Base-by-base conservation (phyloP, 305 asterid species). In the Fraxinus greggii region DNA sequence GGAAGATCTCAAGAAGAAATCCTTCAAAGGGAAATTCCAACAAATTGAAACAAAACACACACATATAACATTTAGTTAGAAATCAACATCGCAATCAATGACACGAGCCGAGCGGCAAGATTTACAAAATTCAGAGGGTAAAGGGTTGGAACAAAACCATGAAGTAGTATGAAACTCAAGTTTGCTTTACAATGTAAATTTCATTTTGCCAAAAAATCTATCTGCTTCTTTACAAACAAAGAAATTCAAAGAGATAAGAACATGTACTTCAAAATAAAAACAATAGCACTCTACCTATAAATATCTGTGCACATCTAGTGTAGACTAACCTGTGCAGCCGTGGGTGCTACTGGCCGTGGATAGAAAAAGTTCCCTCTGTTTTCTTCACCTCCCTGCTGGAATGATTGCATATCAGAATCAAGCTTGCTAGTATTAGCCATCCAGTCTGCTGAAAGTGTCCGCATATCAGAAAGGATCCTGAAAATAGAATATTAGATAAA, bases 391-490 rank as follows among this genome's bases (percentile, higher is more conserved):
- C 95, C 94, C 77, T 92, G 94, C 74, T 88, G 97, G 83, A 88
- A 90, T 45, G 85, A 83, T 85, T 92, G 98, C 89, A 91, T 83
- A 83, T 93, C 98, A 67, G 98, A 87, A 61, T 93, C 99, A 83
- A 94, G 91, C 85, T 89, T 92, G 90, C 90, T 91, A 83, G 98
- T 93, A 84, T 96, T 96, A 32, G 99, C 99, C 99, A 96, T 96
- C 99, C 99, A 96, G 87, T 96, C 99, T 15, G 99, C 99, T 36
- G 99, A 94, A 85, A 96, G 97, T 78, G 99, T 96, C 81, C 99
- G 89, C 95, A 96, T 96, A 85, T 96, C 99, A 87, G 98, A 93
- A 84, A 94, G 97, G 88, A 96, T 96, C 97, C 99, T 96, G 97
- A 79, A 85, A 89, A 83, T 75, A 81, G 79, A 79, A 86, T 84